phyloP scores from a whole-genome alignment of 2,329 filamentous ascomycete genomes.

The Penicillium sp. region DNA sequence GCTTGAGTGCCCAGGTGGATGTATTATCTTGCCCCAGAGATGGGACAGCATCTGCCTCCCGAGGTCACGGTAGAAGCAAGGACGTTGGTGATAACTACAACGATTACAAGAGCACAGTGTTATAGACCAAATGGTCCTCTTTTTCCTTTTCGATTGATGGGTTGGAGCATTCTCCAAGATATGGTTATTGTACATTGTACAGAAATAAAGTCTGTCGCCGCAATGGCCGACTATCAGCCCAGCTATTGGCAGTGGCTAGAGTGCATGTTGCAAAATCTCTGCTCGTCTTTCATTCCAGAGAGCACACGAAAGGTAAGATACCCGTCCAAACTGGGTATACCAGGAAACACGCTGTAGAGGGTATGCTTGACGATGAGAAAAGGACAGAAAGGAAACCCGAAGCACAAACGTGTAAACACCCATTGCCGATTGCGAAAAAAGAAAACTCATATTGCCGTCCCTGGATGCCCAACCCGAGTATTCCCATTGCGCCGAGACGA shows the following conservation, averaged over 20 bases:
- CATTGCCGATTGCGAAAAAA: conserved; percentile 13
- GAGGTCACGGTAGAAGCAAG: neutral
- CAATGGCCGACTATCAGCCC: neutral
- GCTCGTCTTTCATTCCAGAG: conserved; percentile 5
- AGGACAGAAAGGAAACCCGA: conserved; percentile 7
- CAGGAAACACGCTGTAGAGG: conserved; percentile 21
- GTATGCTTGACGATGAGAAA: conserved; percentile 18
- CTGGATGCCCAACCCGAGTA: conserved; percentile 21
- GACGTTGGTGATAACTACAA: neutral
- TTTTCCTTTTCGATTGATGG: conserved; percentile 22
- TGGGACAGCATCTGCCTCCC: neutral
- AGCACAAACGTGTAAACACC: conserved; percentile 17
- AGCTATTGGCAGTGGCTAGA: neutral
- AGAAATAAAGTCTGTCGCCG: neutral
- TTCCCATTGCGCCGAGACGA: conserved; percentile 26
- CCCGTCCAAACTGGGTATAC: conserved; percentile 14
- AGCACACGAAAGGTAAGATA: conserved; percentile 11
- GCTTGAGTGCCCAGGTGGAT: no score
- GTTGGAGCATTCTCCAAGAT: conserved; percentile 8
- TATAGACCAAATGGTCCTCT: conserved; percentile 16
- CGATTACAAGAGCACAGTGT: neutral
- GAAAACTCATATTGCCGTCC: conserved; percentile 19
- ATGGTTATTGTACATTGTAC: conserved; percentile 19
- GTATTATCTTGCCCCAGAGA: neutral
- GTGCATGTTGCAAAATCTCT: conserved; percentile 2